Evolutionary conservation across 768 basidiomycete genomes (phyloP).

Genomic region (Termitomyces sp.): DNA sequence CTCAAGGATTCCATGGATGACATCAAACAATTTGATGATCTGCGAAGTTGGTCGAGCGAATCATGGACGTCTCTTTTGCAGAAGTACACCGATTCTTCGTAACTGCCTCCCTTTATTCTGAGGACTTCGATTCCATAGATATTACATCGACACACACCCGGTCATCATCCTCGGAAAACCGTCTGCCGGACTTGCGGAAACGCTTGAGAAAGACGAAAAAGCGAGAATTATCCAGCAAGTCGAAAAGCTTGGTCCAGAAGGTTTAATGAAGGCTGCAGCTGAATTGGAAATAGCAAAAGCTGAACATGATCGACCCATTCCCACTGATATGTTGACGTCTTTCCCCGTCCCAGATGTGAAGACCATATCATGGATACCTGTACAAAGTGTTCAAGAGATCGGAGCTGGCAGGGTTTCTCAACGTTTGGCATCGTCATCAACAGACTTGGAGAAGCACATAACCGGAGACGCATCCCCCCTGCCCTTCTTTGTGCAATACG

Average conservation of each 20-base stretch:
- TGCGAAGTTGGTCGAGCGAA: slow-evolving; percentile 68
- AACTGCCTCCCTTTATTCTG: background rate
- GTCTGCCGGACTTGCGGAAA: slow-evolving; percentile 77
- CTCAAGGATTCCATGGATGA: slow-evolving; percentile 73
- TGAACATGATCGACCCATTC: slow-evolving; percentile 82
- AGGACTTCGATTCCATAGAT: slow-evolving; percentile 43
- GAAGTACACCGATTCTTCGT: slow-evolving; percentile 41
- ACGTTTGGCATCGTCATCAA: slow-evolving; percentile 23
- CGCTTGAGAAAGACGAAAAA: slow-evolving; percentile 79
- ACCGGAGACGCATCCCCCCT: slow-evolving; percentile 61
- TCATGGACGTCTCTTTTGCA: slow-evolving; percentile 78
- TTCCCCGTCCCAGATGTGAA: slow-evolving; percentile 93
- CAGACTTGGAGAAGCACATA: slow-evolving; percentile 58
- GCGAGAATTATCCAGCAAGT: slow-evolving; percentile 69
- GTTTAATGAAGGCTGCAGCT: slow-evolving; percentile 64
- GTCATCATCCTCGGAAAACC: slow-evolving; percentile 86
- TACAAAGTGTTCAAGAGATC: slow-evolving; percentile 58
- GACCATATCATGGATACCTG: slow-evolving; percentile 89
- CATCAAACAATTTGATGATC: slow-evolving; percentile 60
- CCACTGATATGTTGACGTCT: slow-evolving; percentile 69
- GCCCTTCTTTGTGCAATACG: slow-evolving; percentile 91
- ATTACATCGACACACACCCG: slow-evolving; percentile 68
- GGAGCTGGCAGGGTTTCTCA: slow-evolving; percentile 41
- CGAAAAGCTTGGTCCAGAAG: slow-evolving; percentile 69
- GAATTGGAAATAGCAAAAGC: slow-evolving; percentile 79